These are phyloP conservation scores for Acanthamoeba sp. DNA, from an alignment of 208 protist genomes.

Conservation along the genomic window DNA sequence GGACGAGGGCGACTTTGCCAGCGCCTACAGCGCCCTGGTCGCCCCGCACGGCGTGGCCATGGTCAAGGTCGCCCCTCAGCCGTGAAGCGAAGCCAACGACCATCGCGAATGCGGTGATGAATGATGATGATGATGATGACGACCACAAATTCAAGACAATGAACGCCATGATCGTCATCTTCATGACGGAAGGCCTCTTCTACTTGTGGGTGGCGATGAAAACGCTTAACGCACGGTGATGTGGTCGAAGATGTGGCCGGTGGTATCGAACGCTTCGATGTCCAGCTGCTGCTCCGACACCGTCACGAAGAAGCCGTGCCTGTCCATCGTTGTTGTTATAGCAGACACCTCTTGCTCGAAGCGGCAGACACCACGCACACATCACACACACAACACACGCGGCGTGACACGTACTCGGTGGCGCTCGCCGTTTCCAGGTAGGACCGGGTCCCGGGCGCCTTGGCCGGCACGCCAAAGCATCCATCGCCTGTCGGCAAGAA, in stretches of 20 bases:
- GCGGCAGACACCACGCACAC: too few species aligned
- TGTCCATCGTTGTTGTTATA: too few species aligned
- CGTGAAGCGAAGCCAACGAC: too few species aligned
- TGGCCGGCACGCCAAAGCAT: background rate
- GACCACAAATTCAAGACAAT: too few species aligned
- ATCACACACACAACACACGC: background rate
- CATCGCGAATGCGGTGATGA: too few species aligned
- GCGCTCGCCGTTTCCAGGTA: background rate
- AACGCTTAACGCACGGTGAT: background rate
- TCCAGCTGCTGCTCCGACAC: background rate
- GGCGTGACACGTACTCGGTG: background rate
- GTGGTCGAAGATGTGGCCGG: background rate
- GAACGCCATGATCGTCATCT: too few species aligned
- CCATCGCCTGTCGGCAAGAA: slow-evolving; percentile 15
- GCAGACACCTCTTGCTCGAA: too few species aligned
- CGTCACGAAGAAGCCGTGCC: background rate
- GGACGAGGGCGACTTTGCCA: background rate
- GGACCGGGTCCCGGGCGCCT: background rate
- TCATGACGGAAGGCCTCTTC: too few species aligned
- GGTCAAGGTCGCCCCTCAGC: slow-evolving; percentile 22
- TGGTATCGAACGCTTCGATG: slow-evolving; percentile 23
- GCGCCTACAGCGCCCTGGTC: background rate
- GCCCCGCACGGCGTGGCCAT: background rate
- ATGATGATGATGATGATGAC: too few species aligned
- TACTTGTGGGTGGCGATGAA: too few species aligned